Evolutionary conservation across 2,329 filamentous ascomycete genomes (phyloP).

Genomic region (Sarocladium brachiariae): DNA sequence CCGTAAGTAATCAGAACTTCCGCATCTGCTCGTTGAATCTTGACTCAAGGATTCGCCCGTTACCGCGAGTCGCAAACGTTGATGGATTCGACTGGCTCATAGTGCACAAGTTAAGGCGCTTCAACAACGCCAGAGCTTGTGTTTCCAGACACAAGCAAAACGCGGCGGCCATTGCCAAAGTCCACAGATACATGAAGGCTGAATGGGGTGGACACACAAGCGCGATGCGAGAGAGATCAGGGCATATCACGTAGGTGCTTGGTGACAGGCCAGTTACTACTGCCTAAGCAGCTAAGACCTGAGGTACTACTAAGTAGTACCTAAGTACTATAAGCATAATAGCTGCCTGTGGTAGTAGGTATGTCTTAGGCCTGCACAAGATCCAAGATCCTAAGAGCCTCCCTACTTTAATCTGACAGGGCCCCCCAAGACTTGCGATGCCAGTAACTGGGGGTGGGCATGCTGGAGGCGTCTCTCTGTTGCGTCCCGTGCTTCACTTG

Average conservation of each 20-base stretch:
- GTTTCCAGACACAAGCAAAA: constrained; percentile 1
- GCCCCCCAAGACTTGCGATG: background rate
- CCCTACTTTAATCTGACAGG: no score
- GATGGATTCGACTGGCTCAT: background rate
- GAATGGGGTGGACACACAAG: background rate
- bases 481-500: constrained; percentile 7
- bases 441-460: background rate
- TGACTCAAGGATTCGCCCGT: no score
- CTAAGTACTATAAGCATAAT: no score
- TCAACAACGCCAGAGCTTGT: background rate
- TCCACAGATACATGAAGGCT: no score
- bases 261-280: no score
- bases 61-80: background rate
- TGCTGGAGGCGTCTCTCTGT: background rate
- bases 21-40: no score
- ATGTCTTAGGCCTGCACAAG: no score
- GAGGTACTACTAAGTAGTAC: no score
- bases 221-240: background rate
- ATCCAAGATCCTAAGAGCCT: no score
- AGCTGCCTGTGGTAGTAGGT: no score
- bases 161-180: constrained; percentile 6
- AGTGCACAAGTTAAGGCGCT: background rate
- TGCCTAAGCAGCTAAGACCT: no score
- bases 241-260: background rate
- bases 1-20: no score